These are phyloP conservation scores for Diacronema lutheri DNA, from an alignment of 78 protist genomes.

Conservation along the genomic window DNA sequence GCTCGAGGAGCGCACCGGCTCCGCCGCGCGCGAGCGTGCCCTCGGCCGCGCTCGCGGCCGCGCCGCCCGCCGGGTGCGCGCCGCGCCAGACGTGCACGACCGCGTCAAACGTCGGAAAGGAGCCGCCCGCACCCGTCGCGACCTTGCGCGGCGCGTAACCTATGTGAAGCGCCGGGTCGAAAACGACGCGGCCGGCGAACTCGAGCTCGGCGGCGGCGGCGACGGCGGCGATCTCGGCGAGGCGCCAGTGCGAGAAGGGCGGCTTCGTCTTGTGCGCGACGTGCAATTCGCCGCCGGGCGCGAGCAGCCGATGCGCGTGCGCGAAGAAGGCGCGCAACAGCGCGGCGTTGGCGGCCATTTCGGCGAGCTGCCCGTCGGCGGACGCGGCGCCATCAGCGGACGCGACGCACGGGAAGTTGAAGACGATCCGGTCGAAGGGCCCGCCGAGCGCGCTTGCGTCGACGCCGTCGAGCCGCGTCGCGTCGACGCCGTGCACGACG, in stretches of 20 bases:
- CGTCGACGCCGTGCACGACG: background rate
- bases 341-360: background rate
- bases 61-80: no score
- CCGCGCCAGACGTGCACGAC: no score
- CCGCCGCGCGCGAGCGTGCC: no score
- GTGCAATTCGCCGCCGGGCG: background rate
- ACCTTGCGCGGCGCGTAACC: no score
- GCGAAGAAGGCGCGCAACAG: background rate
- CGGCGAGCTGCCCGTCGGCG: background rate
- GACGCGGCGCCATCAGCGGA: background rate
- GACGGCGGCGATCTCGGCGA: background rate
- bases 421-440: background rate
- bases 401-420: background rate
- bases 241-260: background rate
- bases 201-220: no score
- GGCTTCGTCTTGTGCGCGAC: background rate
- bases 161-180: no score
- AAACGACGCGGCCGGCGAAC: no score
- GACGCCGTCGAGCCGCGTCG: background rate
- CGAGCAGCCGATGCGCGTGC: background rate
- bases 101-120: no score
- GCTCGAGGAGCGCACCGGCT: no score
- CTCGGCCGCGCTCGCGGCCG: no score
- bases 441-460: background rate
- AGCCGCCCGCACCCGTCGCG: no score